Evolutionary conservation across 2,329 filamentous ascomycete species (phyloP), one percentile per base, ranked within the genome.

Genomic region (Pestalotiopsis sp.): DNA sequence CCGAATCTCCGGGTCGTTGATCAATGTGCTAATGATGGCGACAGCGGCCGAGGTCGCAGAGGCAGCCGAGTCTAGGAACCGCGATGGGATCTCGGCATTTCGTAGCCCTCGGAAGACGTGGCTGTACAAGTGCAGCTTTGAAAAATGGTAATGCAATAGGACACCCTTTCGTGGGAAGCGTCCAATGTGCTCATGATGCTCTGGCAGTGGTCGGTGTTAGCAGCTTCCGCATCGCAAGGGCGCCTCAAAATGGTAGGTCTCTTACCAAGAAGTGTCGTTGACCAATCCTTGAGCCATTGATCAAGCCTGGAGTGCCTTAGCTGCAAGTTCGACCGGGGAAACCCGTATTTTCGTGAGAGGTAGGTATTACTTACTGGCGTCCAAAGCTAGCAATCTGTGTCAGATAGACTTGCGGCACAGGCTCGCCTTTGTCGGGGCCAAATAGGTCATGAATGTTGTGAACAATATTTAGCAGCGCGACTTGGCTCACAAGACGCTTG

Each of bases 401-500:
- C 38, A 85, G 82, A 68, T 88, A 86, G 2, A 83, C 81, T 23
- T 84, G 80, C 0, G 84, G 84, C 4, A 90, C 78, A 0, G 83
- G 80, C 36, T 86, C 83, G 20, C 86, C 84, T 0, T 80, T 84
- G 64, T 90, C 87, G 0, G 84, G 84, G 0, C 88, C 87, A 69
- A 90, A 90, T 0, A 87, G 69, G 9, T 89, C 79, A 72, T 85
- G 78, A 74, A 89, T 77, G 75, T 85, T 82, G 75, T 85, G 84
- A 71, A 90, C 78, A n/a, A 90, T 89, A 23, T 85, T 84, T 68
- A 90, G 82, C 12, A 90, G 73, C 0, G 86, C 84, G 11, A 90
- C 86, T 71, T 90, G 88, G 45, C 87, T 88, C 66, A 87, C 79
- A 0, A 90, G 80, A 4, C 88, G 81, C 67, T 86, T 84, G 68